Evolutionary conservation across 2,329 filamentous ascomycete genomes (phyloP).

Genomic region (Aspergillus fructus): DNA sequence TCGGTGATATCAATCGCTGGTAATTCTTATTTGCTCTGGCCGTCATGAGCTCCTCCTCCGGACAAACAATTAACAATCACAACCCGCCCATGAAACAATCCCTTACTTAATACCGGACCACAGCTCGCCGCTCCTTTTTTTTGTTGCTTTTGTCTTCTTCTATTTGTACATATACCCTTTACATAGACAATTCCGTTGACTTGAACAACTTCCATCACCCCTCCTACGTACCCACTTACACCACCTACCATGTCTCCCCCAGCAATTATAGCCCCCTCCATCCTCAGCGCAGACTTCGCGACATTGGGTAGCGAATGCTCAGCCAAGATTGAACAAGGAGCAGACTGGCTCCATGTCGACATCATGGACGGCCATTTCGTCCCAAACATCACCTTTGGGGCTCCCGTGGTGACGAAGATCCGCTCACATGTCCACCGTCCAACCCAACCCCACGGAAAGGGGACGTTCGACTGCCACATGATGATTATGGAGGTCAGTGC

Average conservation of each 20-base stretch:
- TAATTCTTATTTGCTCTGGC: slow-evolving; percentile 1
- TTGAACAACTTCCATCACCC: background rate
- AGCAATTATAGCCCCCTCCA: slow-evolving; percentile 96
- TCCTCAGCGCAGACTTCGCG: slow-evolving; percentile 94
- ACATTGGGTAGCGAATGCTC: slow-evolving; percentile 82
- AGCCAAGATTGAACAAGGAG: slow-evolving; percentile 79
- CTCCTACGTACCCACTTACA: background rate
- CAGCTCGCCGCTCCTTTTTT: background rate
- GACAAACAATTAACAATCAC: background rate
- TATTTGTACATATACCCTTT: background rate
- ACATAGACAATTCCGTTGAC: background rate
- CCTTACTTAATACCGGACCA: background rate
- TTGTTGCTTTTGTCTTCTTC: background rate
- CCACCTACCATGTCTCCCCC: slow-evolving; percentile 69
- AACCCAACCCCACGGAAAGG: slow-evolving; percentile 67
- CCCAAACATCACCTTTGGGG: slow-evolving; percentile 95
- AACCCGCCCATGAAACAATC: background rate
- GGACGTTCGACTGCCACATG: slow-evolving; percentile 99
- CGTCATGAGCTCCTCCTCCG: background rate
- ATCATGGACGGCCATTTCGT: slow-evolving; percentile 99
- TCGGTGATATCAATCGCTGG: slow-evolving; percentile 19
- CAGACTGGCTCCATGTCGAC: slow-evolving; percentile 93
- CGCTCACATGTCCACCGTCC: slow-evolving; percentile 79
- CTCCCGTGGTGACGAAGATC: slow-evolving; percentile 93
- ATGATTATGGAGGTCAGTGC: slow-evolving; percentile 89